Conservation (phyloP, 2,329 filamentous ascomycete species). For the Talaromyces sp. region DNA sequence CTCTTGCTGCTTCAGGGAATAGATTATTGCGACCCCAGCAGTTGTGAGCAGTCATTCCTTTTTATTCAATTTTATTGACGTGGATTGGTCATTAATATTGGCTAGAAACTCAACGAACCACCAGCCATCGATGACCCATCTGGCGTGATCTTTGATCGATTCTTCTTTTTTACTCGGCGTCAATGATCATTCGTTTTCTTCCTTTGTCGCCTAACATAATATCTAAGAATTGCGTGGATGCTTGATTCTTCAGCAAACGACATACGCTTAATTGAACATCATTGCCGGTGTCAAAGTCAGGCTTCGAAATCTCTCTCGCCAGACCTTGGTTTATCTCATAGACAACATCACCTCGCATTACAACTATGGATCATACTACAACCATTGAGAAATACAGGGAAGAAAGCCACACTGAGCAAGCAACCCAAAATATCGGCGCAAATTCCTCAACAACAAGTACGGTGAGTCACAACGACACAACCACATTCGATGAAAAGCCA, state of each 20-base stretch:
- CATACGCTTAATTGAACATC: not conserved
- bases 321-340: not conserved
- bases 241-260: not conserved
- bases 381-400: not conserved
- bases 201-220: not conserved
- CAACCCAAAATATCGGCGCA: not conserved
- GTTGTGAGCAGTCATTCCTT: not conserved
- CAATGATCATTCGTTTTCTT: not conserved
- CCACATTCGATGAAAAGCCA: not conserved
- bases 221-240: not conserved
- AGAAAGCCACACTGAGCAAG: not conserved
- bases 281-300: not conserved
- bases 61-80: not conserved
- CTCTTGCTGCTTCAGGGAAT: not conserved
- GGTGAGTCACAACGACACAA: not conserved
- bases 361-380: not conserved
- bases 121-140: not conserved
- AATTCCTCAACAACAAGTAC: slow-evolving; percentile 30
- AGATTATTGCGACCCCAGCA: not conserved
- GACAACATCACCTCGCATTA: not conserved
- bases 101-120: not conserved
- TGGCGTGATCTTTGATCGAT: slow-evolving; percentile 3
- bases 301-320: not conserved
- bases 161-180: not conserved
- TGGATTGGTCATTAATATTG: not conserved